phyloP scores from a whole-genome alignment of 2,329 filamentous ascomycete species.

The Penicillium italicum region DNA sequence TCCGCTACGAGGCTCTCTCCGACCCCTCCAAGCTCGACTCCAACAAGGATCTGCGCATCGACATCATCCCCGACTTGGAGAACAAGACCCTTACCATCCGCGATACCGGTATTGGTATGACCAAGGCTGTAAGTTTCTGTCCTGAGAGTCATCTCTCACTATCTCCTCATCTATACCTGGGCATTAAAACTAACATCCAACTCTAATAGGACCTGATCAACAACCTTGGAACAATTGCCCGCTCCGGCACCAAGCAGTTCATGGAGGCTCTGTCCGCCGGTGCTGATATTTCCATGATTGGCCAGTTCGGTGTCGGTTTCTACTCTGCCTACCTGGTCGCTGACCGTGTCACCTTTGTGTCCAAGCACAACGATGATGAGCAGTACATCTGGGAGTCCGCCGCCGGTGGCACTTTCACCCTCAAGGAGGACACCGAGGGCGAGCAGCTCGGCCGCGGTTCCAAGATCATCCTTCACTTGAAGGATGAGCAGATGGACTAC shows the following conservation, averaged over 20 bases:
- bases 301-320: constrained; percentile 99
- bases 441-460: constrained; percentile 89
- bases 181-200: not conserved
- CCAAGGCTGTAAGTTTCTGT: constrained; percentile 81
- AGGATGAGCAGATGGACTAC: constrained; percentile 99
- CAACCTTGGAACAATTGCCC: constrained; percentile 99
- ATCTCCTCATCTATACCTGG: not conserved
- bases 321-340: constrained; percentile 99
- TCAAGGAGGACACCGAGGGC: constrained; percentile 84
- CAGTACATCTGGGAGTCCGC: constrained; percentile 99
- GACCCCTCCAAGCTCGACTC: constrained; percentile 96
- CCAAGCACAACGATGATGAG: constrained; percentile 99
- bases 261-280: constrained; percentile 99
- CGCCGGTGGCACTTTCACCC: constrained; percentile 95
- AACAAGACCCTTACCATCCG: constrained; percentile 95
- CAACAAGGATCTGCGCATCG: constrained; percentile 96
- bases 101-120: constrained; percentile 99
- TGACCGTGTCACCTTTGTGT: constrained; percentile 90
- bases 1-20: constrained; percentile 96
- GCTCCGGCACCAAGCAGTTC: constrained; percentile 99
- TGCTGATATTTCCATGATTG: constrained; percentile 99
- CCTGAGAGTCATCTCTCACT: not conserved
- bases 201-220: constrained; percentile 84
- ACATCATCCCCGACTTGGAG: constrained; percentile 97
- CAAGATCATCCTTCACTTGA: constrained; percentile 97